Conservation (phyloP, 2,329 filamentous ascomycete genomes). For the Epichloe scottii region DNA sequence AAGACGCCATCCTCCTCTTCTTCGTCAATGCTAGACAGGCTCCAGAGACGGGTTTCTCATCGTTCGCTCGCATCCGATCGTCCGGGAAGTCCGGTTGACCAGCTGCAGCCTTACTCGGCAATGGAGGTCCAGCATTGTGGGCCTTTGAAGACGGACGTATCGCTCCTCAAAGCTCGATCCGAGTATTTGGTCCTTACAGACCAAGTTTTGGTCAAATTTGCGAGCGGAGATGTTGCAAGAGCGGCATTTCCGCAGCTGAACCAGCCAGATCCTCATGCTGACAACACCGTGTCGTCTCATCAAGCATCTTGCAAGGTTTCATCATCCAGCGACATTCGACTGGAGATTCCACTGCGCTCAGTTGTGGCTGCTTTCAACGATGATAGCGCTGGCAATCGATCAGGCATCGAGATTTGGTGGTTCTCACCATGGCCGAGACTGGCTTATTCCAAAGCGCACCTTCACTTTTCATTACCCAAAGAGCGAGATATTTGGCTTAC, state of each 20-base stretch:
- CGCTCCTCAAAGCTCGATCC: conserved; percentile 34
- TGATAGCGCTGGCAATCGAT: conserved; percentile 35
- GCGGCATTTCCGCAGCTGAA: conserved; percentile 33
- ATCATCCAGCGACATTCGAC: conserved; percentile 23
- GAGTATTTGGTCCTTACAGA: conserved; percentile 41
- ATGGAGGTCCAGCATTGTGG: conserved; percentile 33
- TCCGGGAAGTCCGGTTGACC: conserved; percentile 17
- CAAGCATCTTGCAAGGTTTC: conserved; percentile 16
- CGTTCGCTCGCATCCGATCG: conserved; percentile 22
- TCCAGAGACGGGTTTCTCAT: conserved; percentile 28
- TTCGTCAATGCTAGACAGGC: conserved; percentile 28
- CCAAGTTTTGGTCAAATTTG: conserved; percentile 37
- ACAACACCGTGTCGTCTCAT: conserved; percentile 13
- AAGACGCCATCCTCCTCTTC: conserved; percentile 27
- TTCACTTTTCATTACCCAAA: conserved; percentile 36
- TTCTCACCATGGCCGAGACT: conserved; percentile 30
- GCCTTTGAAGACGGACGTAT: conserved; percentile 35
- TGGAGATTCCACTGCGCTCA: conserved; percentile 36
- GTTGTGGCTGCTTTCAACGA: conserved; percentile 41
- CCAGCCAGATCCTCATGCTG: conserved; percentile 12
- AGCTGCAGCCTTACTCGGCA: conserved; percentile 18
- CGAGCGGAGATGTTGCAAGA: conserved; percentile 32
- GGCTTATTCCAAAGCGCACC: conserved; percentile 32
- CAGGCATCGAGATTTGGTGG: conserved; percentile 46
- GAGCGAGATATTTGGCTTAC: conserved; percentile 39